Base-by-base conservation (phyloP, 73 alveolate species). In the Paramecium bursaria region DNA sequence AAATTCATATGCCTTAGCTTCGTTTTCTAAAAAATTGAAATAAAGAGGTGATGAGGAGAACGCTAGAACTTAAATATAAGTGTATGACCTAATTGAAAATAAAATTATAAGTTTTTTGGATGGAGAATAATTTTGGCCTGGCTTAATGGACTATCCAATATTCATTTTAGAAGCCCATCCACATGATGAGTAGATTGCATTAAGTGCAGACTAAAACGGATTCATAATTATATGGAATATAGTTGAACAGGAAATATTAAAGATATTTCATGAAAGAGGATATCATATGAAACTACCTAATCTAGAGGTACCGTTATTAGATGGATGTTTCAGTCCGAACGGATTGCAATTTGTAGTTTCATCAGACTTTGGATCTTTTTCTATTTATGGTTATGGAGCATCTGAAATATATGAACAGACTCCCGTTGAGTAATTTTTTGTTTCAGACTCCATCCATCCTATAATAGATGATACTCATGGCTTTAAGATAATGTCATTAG, bases 261-360 rank as follows among this genome's bases (percentile, higher is more conserved):
- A 79, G n/a, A 73, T 79, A 9, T 79, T 79, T 46, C 76, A 79
- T 44, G 89, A 79, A 55, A 35, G 89, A 54, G 89, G 89, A 7
- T 79, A 79, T 46, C 89, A 79, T 47, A 31, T 79, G 46, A 73
- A 73, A 42, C 54, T 53, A 15, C 89, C 89, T 15, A 79, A 79
- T 46, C 73, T 79, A n/a, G 89, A 79, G 48, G 89, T 79, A 19
- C 89, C 89, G 1, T 47, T 79, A 1, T 35, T 53, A 53, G 89
- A 79, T 79, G 89, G 89, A 33, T 79, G 89, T 54, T 79, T 61
- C 46, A 73, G 85, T 19, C 89, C 89, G 5, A 73, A 79, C 54
- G 89, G 89, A 35, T 25, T 79, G 73, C 19, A 67, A 7, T 79
- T 79, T n/a, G 52, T 79, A 0, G 89, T 73, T 11, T 53, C 85